Evolutionary conservation across 2,329 filamentous ascomycete genomes (phyloP), one percentile per base, ranked within the genome.

Genomic region (Madurella mycetomatis): DNA sequence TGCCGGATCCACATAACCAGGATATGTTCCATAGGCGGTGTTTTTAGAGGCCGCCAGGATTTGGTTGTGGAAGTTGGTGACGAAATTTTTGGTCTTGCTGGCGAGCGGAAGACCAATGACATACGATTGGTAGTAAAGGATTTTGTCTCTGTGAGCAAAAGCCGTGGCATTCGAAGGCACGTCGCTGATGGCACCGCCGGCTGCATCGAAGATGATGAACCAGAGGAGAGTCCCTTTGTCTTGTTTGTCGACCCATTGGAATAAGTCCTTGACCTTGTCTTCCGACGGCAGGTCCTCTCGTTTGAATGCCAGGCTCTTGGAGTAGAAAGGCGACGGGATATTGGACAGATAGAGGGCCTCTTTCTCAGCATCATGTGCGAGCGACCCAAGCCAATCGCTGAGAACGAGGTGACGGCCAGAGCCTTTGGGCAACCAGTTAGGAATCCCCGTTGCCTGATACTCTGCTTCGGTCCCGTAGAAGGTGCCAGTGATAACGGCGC

Each of bases 101-200:
- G 70, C 72, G 13, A 84, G 68, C 0, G 73, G 69, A 0, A 81
- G 61, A 16, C 77, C 79, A 43, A 86, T 63, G 9, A 74, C 80
- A 62, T 86, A 86, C 0, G 78, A 80, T 63, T 87, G 81, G 64
- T 83, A 78, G 70, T 83, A 85, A 68, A 86, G 78, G 41, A 85
- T 61, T 58, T 81, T 81, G 70, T 87, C 80, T 45, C 85, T 78
- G 62, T 87, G 84, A 1, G 79, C 76, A 62, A 84, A 87, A 8
- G 83, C 78, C 0, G 83, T 85, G 9, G 77, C 77, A 60, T 84
- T 73, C 56, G 67, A 65, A 0, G 82, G 69, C 1, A 80, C 70
- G 54, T 86, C 82, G 60, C 74, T 76, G 48, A 82, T 75, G 12
- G 82, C 82, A 9, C 84, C 84, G 42, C 82, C 84, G 15, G 77